Percentiles rank a stretch among this genome's conserved stretches.
Conservation (phyloP, 139 green algal species). For the Chlamydomonas urium region DNA sequence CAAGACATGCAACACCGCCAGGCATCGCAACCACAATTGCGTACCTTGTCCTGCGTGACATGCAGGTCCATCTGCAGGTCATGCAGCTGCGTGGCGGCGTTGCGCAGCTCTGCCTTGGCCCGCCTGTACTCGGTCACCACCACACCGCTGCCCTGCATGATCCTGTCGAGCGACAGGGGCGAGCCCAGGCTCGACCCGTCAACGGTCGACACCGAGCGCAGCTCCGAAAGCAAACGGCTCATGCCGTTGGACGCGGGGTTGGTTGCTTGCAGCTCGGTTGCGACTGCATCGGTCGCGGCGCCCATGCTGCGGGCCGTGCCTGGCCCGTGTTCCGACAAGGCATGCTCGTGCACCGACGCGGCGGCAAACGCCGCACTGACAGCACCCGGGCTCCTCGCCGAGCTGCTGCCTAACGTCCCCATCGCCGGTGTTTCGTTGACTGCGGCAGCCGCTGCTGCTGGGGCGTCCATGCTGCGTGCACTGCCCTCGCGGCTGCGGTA, state of each 20-base stretch:
- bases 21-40: too few species aligned
- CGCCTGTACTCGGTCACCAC: conserved; percentile 7
- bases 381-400: too few species aligned
- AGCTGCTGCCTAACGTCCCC: too few species aligned
- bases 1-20: too few species aligned
- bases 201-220: background rate
- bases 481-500: too few species aligned
- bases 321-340: background rate
- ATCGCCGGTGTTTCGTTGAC: too few species aligned
- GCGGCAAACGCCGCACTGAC: too few species aligned
- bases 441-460: too few species aligned
- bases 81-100: background rate
- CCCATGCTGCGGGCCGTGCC: background rate
- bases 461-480: too few species aligned
- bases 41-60: background rate
- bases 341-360: background rate
- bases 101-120: conserved; percentile 9
- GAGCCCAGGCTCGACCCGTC: background rate
- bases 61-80: background rate
- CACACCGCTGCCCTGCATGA: background rate
- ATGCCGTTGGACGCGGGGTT: background rate
- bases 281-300: background rate
- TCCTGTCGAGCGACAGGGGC: background rate
- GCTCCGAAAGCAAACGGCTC: background rate
- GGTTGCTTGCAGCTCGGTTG: background rate